These are phyloP conservation scores for Salix purpurea DNA, from an alignment of 345 rosid genomes.

Conservation along the genomic window DNA sequence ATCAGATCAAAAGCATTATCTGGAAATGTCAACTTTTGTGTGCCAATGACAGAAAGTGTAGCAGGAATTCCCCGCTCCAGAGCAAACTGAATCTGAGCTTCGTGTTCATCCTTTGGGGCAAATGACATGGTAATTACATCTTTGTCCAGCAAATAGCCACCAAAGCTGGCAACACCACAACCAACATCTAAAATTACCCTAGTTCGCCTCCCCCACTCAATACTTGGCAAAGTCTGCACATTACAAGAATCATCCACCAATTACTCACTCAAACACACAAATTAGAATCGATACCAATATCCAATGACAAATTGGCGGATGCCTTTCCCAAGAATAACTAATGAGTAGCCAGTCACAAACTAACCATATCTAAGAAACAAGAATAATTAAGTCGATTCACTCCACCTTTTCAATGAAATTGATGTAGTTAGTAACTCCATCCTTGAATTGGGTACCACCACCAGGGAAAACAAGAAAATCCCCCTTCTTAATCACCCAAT, in stretches of 20 bases:
- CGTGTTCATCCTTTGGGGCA: slow-evolving; percentile 97
- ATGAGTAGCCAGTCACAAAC: not conserved
- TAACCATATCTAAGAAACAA: not conserved
- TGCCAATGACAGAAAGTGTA: slow-evolving; percentile 77
- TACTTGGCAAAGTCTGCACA: slow-evolving; percentile 57
- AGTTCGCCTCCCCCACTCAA: slow-evolving; percentile 64
- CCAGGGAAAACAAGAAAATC: slow-evolving; percentile 78
- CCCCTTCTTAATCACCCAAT: slow-evolving; percentile 71
- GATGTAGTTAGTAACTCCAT: slow-evolving; percentile 66
- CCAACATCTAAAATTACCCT: slow-evolving; percentile 86
- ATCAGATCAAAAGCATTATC: slow-evolving; percentile 68
- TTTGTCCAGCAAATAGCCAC: slow-evolving; percentile 73
- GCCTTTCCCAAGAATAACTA: not conserved
- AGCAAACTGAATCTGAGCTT: slow-evolving; percentile 97
- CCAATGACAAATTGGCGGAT: not conserved
- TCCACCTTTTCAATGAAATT: slow-evolving; percentile 61
- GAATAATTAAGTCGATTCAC: not conserved
- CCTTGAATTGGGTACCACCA: slow-evolving; percentile 92
- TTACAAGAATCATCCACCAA: not conserved
- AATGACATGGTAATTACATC: slow-evolving; percentile 85
- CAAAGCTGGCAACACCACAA: slow-evolving; percentile 92
- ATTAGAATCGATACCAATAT: not conserved
- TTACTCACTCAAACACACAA: not conserved
- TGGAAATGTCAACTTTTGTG: slow-evolving; percentile 67
- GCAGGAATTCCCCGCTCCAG: slow-evolving; percentile 95